Evolutionary conservation across 2,329 filamentous ascomycete genomes (phyloP), one percentile per base, ranked within the genome.

Genomic region (Alternaria sp.): DNA sequence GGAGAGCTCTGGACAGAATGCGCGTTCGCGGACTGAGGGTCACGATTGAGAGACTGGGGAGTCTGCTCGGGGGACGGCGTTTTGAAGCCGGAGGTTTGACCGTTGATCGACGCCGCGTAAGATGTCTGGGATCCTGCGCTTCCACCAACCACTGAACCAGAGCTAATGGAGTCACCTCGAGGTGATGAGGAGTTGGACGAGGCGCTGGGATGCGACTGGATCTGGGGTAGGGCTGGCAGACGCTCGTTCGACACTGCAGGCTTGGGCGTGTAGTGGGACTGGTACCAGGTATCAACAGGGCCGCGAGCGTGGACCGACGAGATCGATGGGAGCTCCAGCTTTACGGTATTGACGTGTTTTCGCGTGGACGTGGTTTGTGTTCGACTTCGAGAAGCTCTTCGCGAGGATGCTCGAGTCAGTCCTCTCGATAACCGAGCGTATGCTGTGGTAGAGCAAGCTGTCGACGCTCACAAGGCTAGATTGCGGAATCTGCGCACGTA

Each of bases 271-370:
- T 87, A 86, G 81, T 90, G 86, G 77, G 85, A 83, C 81, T 88
- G 89, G 82, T 89, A 91, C 82, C 88, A 92, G 79, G 84, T 84
- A 81, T 94, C 90, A 81, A 87, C 85, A 77, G 86, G 85, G 84
- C 89, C 90, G 88, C 91, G 89, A 87, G 89, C 88, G 82, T 92
- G 89, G 84, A 91, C 88, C 84, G 92, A 89, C 77, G 91, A 91
- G 78, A 93, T 91, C 83, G 91, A 91, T 83, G 92, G 91, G 81
- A 94, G 89, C 91, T 94, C 92, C 92, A 96, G 92, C 86, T 94
- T 95, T 90, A 88, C 92, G 91, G 88, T 90, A 82, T 88, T 83
- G 77, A 62, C 48, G 59, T 64, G 51, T 30, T 62, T 57, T 61
- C 32, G 66, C 57, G 49, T 47, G 49, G 51, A 57, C 20, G 26